phyloP scores from a whole-genome alignment of 371 early-diverging fungal genomes.

The Lichtheimia hyalospora region DNA sequence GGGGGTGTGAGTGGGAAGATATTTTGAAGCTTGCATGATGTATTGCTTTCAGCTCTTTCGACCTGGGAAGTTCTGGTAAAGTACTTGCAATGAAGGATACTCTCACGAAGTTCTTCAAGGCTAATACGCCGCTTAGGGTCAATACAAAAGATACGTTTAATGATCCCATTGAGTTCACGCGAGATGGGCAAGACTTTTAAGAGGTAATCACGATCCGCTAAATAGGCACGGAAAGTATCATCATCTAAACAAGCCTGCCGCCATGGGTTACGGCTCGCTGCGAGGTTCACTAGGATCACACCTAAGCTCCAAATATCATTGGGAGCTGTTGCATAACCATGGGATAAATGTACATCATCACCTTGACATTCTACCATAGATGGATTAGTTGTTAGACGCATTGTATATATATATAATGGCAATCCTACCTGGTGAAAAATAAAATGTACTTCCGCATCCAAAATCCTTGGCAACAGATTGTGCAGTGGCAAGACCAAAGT shows the following conservation, averaged over 20 bases:
- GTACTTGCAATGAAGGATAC: constrained; percentile 56
- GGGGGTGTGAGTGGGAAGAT: constrained; percentile 9
- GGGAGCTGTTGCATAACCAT: constrained; percentile 69
- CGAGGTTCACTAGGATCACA: constrained; percentile 77
- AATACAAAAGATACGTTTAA: constrained; percentile 72
- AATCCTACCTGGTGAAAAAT: constrained; percentile 81
- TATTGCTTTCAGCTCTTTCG: constrained; percentile 16
- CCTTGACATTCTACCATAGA: constrained; percentile 70
- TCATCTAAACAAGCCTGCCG: constrained; percentile 71
- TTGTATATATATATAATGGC: not conserved
- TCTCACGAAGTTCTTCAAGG: constrained; percentile 58
- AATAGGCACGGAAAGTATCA: constrained; percentile 72
- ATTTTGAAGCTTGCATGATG: not conserved
- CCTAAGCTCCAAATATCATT: constrained; percentile 90
- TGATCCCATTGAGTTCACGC: constrained; percentile 66
- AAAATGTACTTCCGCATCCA: constrained; percentile 90
- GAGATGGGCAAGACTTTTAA: constrained; percentile 71
- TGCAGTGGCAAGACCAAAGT: constrained; percentile 91
- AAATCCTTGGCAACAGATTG: constrained; percentile 72
- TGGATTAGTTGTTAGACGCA: too few relatives aligned
- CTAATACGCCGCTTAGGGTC: constrained; percentile 71
- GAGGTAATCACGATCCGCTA: constrained; percentile 59
- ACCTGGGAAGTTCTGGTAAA: constrained; percentile 55
- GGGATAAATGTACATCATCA: constrained; percentile 44
- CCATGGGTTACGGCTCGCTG: constrained; percentile 82